Base-by-base conservation (phyloP, 371 early-diverging fungal genomes). In the Blyttiomyces sp. region DNA sequence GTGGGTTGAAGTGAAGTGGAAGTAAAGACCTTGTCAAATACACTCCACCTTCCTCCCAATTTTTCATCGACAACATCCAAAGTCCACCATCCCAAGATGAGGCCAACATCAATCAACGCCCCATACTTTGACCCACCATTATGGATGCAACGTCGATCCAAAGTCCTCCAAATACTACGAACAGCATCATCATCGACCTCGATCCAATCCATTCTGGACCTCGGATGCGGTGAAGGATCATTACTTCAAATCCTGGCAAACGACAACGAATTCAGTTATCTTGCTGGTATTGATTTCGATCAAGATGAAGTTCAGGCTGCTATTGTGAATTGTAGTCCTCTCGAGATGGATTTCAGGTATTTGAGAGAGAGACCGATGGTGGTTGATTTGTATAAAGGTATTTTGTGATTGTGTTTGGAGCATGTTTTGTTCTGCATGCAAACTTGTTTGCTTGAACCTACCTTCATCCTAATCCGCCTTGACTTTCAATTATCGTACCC, bases 151-250 rank as follows among this genome's bases (percentile, higher is more conserved):
- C 58, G 76, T 32, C 57, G 76, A 5, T 44, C 68, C 13, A 33
- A 43, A 1, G 72, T 66, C 23, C 39, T 66, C 4, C 23, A 23
- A 9, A 9, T 46, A 9, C 46, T 46, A 9, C 9, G 24, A 2
- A 61, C 43, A 39, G 49, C n/a, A 23, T 1, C 21, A 2, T 19
- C 5, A 5, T 17, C 17, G 9, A 23, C n/a, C n/a, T n/a, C n/a
- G n/a, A n/a, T n/a, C n/a, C 1, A 19, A 13, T 27, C 66, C 68
- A 64, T 75, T 13, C 35, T 67, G 27, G 76, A 76, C 49, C 23
- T 71, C 17, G 76, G 76, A 2, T 76, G 76, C 49, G 76, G 76
- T 4, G 73, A 76, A 49, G 76, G 73, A 2, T 50, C 66, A 2
- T 49, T 76, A 19, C 59, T 76, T 34, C 49, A 61, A 34, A 69